Base-by-base conservation (phyloP, 257 asterid genomes). In the Scutellaria barbata region DNA sequence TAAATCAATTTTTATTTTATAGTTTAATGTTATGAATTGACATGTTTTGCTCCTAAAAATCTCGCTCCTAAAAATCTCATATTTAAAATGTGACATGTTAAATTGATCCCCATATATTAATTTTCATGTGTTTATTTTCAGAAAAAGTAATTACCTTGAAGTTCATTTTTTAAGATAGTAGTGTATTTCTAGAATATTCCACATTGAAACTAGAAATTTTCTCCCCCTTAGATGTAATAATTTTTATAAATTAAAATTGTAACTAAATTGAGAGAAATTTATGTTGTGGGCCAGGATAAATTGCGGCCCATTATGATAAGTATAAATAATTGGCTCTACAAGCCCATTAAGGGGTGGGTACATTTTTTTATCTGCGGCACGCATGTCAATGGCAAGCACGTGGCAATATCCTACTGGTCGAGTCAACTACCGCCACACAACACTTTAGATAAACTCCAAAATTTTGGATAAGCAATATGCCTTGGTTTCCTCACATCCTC, bases 371-470 rank as follows among this genome's bases (percentile, higher is more conserved):
- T 70, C 63, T 22, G 1, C 11, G 10, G 67, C 81, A 78, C 86
- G 52, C 81, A 42, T 1, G 25, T 53, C 78, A 12, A 81, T 47
- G 74, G 6, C 4, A 13, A 1, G 0, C 5, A 82, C 85, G 86
- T 80, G 92, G 48, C 81, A 0, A 6, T 14, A 76, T 72, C 25
- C 0, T 5, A 66, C 0, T 70, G 74, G 81, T 37, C 11, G 50
- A 6, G 11, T 33, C 2, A 20, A 8, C 68, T 10, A 73, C 74
- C 73, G 79, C 78, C 75, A 69, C 81, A 80, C 40, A 7, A 1
- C 54, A 10, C 78, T 55, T 5, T 5, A 60, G 87, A 82, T 86
- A 82, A 74, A 72, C 77, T 69, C 85, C 81, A 82, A 76, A 63
- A 8, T 4, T 25, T 16, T 18, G 62, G 85, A 81, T 81, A 82